These are phyloP conservation scores for Capsicum rhomboideum DNA, from an alignment of 257 asterid genomes.

Conservation along the genomic window DNA sequence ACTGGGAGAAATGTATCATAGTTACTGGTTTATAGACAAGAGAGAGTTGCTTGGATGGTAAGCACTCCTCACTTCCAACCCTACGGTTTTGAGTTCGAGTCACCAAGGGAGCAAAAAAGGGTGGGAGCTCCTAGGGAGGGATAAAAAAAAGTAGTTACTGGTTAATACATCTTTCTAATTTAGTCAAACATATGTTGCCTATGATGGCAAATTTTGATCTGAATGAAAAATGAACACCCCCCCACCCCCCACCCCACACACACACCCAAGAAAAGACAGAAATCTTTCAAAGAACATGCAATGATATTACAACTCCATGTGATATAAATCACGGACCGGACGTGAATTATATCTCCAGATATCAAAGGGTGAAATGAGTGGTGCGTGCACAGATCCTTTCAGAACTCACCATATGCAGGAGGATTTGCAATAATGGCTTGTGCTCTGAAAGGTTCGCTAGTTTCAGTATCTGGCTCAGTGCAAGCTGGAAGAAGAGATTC, in stretches of 20 bases:
- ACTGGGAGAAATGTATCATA: neutral
- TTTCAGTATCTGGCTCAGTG: conserved; percentile 75
- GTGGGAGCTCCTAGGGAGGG: too few species aligned
- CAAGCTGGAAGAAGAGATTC: conserved; percentile 98
- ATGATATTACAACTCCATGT: neutral
- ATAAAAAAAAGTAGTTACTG: too few species aligned
- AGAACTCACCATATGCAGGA: conserved; percentile 91
- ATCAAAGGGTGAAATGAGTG: neutral
- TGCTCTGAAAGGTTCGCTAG: conserved; percentile 82
- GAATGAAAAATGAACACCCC: neutral
- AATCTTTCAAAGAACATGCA: neutral
- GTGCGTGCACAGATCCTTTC: neutral
- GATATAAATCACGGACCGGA: neutral
- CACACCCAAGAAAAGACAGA: too few species aligned
- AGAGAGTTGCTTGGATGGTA: too few species aligned
- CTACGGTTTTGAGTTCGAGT: too few species aligned
- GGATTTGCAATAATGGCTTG: conserved; percentile 99
- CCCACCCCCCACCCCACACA: too few species aligned
- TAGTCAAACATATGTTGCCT: neutral
- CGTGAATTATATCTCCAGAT: neutral
- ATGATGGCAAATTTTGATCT: neutral
- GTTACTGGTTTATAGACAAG: neutral
- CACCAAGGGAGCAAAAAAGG: too few species aligned
- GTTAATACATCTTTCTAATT: neutral
- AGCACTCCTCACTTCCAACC: too few species aligned